Base-by-base conservation (phyloP, 352 stramenopile genomes). In the Phytophthora sojae region DNA sequence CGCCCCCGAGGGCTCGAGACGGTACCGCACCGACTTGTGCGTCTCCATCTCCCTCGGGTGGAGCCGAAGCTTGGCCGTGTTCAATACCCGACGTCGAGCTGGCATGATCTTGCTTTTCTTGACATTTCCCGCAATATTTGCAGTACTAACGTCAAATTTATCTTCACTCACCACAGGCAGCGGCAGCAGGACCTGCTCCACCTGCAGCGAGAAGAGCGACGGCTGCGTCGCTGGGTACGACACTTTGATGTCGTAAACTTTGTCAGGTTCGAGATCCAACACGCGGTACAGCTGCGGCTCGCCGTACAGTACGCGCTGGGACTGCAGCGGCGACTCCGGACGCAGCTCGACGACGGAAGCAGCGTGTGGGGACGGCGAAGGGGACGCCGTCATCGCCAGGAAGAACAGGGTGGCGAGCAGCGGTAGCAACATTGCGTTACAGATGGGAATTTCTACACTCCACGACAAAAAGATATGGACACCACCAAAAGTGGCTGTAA, bases 231-330 rank as follows among this genome's bases (percentile, higher is more conserved):
- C 83, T 3, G 82, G 75, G 45, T 92, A 94, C 67, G 86, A 94
- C 57, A 94, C 77, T 75, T 94, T 94, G 68, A 94, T 75, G 63
- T 93, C 85, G 75, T 92, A 94, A 15, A 89, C 77, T 14, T 66
- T 75, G 64, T 25, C 21, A 0, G 79, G 73, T 4, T 83, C 68
- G 11, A 94, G 74, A 11, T 81, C 67, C 32, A 73, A 71, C n/a
- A 92, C 67, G 55, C 77, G 82, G 56, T 86, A 94, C 65, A 86
- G 44, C 55, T 87, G 81, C 14, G 73, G 73, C 6, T 79, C 44
- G 35, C 81, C 83, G 32, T 86, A 91, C 21, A 60, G 64, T 6
- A 89, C 51, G 51, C 61, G 76, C 66, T 90, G 64, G 4, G 67
- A 79, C 23, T 67, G 25, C 2, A 76, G 76, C 11, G 81, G 75